Evolutionary conservation across 495 filamentous ascomycete species (phyloP), one percentile per base, ranked within the genome.

Genomic region (Penicillium egyptiacum): DNA sequence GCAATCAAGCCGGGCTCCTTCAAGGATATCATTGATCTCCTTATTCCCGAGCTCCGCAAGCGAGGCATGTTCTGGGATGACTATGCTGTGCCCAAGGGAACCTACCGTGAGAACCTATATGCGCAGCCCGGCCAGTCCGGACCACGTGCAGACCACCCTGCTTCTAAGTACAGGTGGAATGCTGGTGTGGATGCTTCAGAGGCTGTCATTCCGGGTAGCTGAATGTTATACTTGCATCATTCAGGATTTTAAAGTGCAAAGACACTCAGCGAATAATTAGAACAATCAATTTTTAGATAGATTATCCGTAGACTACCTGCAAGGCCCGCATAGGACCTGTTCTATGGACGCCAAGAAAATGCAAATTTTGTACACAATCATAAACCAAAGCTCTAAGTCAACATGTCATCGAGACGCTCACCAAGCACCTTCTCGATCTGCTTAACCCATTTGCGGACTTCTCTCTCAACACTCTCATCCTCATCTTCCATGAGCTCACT

Each of bases 401-500:
- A 81, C 92, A 96, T 96, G 59, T 86, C 83, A 70, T 93, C 89
- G 65, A 98, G 73, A 52, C 85, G 88, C 78, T 96, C 91, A 9
- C 94, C 94, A 44, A 97, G 72, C 30, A 92, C 86, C 50, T 79
- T 82, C 72, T 98, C 94, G 63, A 98, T 92, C 70, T 79, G 82
- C 71, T 86, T 84, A 58, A 96, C 89, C 91, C 93, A 94, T 54
- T 84, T 81, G 66, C 88, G 79, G 9, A 90, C 89, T 76, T 96
- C 93, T 61, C 85, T 76, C 79, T 97, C 94, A 39, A 98, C 92
- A 23, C 71, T 77, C 72, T 97, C 93, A 60, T 97, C 91, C 60
- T 96, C 94, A 70, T 98, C 94, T 70, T 98, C 95, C 77, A 94
- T 88, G 59, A 95, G 65, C 73, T 98, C 94, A 58, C 88, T 92